phyloP scores from a whole-genome alignment of 139 green algal genomes.

The Coelastrella sp. region DNA sequence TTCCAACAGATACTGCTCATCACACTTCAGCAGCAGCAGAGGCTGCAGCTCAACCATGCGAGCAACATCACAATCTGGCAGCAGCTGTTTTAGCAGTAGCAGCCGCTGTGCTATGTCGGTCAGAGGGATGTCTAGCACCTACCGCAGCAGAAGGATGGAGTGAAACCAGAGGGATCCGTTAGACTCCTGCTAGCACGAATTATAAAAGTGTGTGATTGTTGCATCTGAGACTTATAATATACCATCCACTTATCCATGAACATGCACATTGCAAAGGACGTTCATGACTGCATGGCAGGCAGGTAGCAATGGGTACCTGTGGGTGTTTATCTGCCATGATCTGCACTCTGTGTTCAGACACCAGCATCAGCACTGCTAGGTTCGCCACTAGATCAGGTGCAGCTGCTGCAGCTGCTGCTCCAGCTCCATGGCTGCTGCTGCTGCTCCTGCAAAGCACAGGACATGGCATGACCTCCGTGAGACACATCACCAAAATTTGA shows the following conservation, averaged over 20 bases:
- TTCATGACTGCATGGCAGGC: not conserved
- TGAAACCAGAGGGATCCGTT: not conserved
- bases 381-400: not conserved
- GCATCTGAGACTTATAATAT: no score
- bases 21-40: slow-evolving; percentile 24
- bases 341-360: slow-evolving; percentile 26
- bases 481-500: not conserved
- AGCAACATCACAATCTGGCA: slow-evolving; percentile 33
- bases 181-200: no score
- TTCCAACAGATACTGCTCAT: not conserved
- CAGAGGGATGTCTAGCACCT: slow-evolving; percentile 15
- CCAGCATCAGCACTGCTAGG: slow-evolving; percentile 15
- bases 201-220: no score
- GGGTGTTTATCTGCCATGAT: slow-evolving; percentile 8
- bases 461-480: not conserved
- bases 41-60: slow-evolving; percentile 36
- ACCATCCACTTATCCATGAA: not conserved
- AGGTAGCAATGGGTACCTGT: not conserved
- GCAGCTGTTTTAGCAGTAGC: slow-evolving; percentile 40
- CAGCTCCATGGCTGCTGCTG: not conserved
- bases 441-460: not conserved
- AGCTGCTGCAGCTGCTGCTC: not conserved
- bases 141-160: not conserved
- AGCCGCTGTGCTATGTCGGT: slow-evolving; percentile 11
- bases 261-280: not conserved